Base-by-base conservation (phyloP, 768 basidiomycete genomes). In the Collybiopsis confluens region DNA sequence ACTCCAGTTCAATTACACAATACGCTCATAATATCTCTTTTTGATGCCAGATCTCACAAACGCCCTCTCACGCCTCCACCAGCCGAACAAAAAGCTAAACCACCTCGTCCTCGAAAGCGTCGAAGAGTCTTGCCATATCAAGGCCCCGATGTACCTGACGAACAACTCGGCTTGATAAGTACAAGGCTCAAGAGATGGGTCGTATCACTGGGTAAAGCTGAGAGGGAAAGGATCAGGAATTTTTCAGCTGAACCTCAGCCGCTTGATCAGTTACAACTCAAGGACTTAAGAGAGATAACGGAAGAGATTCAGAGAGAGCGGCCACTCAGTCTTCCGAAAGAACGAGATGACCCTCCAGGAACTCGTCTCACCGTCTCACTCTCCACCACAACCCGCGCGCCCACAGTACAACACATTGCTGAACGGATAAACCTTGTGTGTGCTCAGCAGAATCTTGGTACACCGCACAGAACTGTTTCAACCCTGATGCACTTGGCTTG, bases 351-450 rank as follows among this genome's bases (percentile, higher is more conserved):
- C 47, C 78, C 82, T 1, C 79, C 90, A 2, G 90, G 90, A 4
- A 87, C 80, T 57, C 82, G 87, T 27, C 68, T 85, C 20, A 82
- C 85, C 2, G 73, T 90, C 7, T 85, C 90, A 52, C 76, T 92
- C n/a, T 81, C 88, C 30, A 82, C 89, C 8, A 78, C 80, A 54
- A 86, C 86, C 4, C 81, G 82, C 51, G 85, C 82, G 4, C 86
- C 87, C 4, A 88, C 86, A 1, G 62, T 86, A 20, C 86, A 90
- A 62, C 88, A 91, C 57, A 82, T 92, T 40, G 78, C 81, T 6
- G 90, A 92, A 59, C 78, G 89, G 52, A 81, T 91, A 56, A 90
- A 90, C 61, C 80, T 92, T 30, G 86, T 90, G 56, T 88, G 83
- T 37, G 86, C 88, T 1, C 90, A 92, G 61, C 83, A 90, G 59